Percentiles rank a stretch among this genome's conserved stretches.
phyloP scores from a whole-genome alignment of 2,329 filamentous ascomycete genomes.

The Hypoxylon sp. region DNA sequence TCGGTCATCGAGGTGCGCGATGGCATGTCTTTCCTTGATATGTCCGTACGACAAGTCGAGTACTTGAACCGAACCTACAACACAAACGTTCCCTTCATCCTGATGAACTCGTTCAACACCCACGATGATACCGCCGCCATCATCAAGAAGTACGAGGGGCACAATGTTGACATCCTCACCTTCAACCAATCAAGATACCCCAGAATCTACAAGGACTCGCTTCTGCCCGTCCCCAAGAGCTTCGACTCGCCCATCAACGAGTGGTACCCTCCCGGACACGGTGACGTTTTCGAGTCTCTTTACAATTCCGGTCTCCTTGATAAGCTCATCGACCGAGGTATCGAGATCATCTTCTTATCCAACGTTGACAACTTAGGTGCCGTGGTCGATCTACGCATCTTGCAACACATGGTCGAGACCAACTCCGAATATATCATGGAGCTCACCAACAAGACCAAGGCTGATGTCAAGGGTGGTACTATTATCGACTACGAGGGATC shows the following conservation, averaged over 20 bases:
- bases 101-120: slow-evolving; percentile 99
- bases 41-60: slow-evolving; percentile 98
- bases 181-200: slow-evolving; percentile 99
- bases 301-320: slow-evolving; percentile 99
- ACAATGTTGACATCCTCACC: slow-evolving; percentile 99
- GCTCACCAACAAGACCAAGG: slow-evolving; percentile 99
- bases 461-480: slow-evolving; percentile 99
- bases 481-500: slow-evolving; percentile 99
- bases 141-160: slow-evolving; percentile 99
- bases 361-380: slow-evolving; percentile 99
- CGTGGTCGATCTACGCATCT: slow-evolving; percentile 96
- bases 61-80: slow-evolving; percentile 98
- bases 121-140: slow-evolving; percentile 98
- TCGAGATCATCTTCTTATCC: slow-evolving; percentile 98
- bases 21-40: slow-evolving; percentile 99
- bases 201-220: slow-evolving; percentile 97
- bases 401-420: slow-evolving; percentile 99
- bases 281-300: slow-evolving; percentile 99
- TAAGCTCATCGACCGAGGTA: slow-evolving; percentile 93
- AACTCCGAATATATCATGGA: slow-evolving; percentile 99
- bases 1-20: slow-evolving; percentile 99
- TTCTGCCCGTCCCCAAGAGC: slow-evolving; percentile 93
- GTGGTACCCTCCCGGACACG: slow-evolving; percentile 99
- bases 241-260: slow-evolving; percentile 90
- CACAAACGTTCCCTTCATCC: slow-evolving; percentile 96